phyloP scores from a whole-genome alignment of 768 basidiomycete species.

The Tulasnella sp. region DNA sequence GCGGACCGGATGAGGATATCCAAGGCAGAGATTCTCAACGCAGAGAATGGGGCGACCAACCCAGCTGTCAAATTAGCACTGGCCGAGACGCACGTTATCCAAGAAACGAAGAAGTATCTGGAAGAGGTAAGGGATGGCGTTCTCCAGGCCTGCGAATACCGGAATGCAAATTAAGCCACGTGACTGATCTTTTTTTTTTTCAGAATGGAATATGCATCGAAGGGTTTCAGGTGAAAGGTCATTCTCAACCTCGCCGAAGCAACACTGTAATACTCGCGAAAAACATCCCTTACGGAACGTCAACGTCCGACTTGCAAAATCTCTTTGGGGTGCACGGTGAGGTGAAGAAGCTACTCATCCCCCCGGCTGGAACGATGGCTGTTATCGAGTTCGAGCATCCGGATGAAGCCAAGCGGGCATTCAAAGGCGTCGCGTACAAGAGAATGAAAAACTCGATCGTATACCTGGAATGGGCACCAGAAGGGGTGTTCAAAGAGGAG shows the following conservation, averaged over 20 bases:
- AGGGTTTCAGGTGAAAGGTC: slow-evolving; percentile 42
- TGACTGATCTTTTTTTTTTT: slow-evolving; percentile 51
- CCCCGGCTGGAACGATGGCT: slow-evolving; percentile 91
- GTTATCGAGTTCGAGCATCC: slow-evolving; percentile 82
- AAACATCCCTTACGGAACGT: slow-evolving; percentile 94
- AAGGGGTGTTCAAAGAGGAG: slow-evolving; percentile 65
- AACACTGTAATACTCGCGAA: slow-evolving; percentile 89
- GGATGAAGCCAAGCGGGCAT: slow-evolving; percentile 72
- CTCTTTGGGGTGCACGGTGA: slow-evolving; percentile 78
- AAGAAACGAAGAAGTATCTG: slow-evolving; percentile 90
- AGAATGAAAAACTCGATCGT: slow-evolving; percentile 87
- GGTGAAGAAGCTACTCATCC: slow-evolving; percentile 72
- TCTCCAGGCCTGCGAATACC: slow-evolving; percentile 3
- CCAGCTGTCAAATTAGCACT: slow-evolving; percentile 92
- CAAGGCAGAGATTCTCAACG: slow-evolving; percentile 87
- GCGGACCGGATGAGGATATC: slow-evolving; percentile 85
- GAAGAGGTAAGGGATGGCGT: slow-evolving; percentile 48
- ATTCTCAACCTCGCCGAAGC: slow-evolving; percentile 52
- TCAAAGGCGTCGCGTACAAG: slow-evolving; percentile 81
- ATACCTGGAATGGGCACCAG: slow-evolving; percentile 91
- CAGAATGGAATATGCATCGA: slow-evolving; percentile 46
- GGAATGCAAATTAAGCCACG: slow-evolving; percentile 53
- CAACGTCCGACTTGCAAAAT: slow-evolving; percentile 70
- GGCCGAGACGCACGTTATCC: slow-evolving; percentile 94
- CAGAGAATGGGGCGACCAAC: slow-evolving; percentile 53